Base-by-base conservation (phyloP, 2,329 filamentous ascomycete genomes). In the Spiromastix sp. region DNA sequence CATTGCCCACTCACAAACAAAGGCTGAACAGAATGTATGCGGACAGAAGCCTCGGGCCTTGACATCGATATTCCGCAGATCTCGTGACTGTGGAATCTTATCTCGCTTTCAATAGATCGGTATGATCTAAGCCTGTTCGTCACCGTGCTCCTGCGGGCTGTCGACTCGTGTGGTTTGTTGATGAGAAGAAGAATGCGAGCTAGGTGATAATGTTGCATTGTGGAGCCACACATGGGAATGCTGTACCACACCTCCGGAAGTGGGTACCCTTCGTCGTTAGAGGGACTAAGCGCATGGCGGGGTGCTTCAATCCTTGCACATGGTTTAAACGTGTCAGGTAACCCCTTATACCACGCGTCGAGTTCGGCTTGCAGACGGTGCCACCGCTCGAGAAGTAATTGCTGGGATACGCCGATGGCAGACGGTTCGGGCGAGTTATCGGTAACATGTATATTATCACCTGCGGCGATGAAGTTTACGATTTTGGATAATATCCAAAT, bases 401-500 rank as follows among this genome's bases (percentile, higher is more conserved):
- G 43, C 42, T 60, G 60, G 53, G 51, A 54, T 44, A 54, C 56
- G 38, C 50, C 54, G 43, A 48, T 49, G 42, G 48, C 48, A 10
- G 50, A 49, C 16, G 48, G 37, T 9, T 52, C 46, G 22, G 49
- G 38, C 16, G 52, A 36, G 20, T 44, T 40, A 18, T 51, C 46
- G 10, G 41, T 42, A 20, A 50, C 46, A 29, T 51, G 60, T 3
- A 72, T 48, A 4, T 68, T 66, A 38, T 76, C 72, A 1, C 72
- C 71, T 0, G 67, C 64, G 5, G 69, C 73, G 37, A 79, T 70
- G 48, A 72, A 79, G 48, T 81, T 81, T 34, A 79, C 70, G 4
- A 80, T 68, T 46, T 80, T 80, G 5, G 74, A 71, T 39, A 77
- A 63, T 6, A 81, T 67, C 76, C 76, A 81, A 4, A 79, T 68